Conservation (phyloP, 2,329 filamentous ascomycete genomes). For the Aspergillus sp. region DNA sequence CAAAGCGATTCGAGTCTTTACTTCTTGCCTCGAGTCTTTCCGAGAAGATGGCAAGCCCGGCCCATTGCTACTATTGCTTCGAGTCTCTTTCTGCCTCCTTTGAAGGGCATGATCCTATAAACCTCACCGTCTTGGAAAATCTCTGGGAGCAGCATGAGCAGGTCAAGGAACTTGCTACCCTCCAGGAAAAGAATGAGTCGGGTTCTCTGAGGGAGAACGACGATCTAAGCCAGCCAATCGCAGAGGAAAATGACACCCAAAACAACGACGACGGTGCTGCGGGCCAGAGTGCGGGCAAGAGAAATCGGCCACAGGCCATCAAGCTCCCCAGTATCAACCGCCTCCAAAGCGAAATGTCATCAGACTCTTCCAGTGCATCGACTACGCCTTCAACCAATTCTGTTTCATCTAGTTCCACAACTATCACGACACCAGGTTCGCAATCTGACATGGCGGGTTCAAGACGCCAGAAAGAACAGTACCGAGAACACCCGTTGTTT, state of each 20-base stretch:
- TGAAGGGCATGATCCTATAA: constrained; percentile 62
- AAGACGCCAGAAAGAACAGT: constrained; percentile 28
- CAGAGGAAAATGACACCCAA: constrained; percentile 25
- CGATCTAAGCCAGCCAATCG: constrained; percentile 6
- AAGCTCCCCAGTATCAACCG: constrained; percentile 29
- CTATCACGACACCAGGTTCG: constrained; percentile 41
- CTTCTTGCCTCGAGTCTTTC: not conserved
- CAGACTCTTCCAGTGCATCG: constrained; percentile 35
- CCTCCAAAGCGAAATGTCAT: constrained; percentile 29
- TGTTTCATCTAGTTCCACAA: constrained; percentile 34
- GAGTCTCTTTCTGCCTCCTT: constrained; percentile 76
- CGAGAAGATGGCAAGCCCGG: constrained; percentile 68
- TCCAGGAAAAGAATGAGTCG: constrained; percentile 18
- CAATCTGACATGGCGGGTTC: constrained; percentile 6
- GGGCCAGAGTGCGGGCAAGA: constrained; percentile 7
- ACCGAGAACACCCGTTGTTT: constrained; percentile 68
- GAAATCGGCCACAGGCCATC: constrained; percentile 15
- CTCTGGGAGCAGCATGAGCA: constrained; percentile 57
- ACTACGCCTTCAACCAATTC: constrained; percentile 42
- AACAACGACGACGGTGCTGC: constrained; percentile 16
- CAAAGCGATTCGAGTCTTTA: not conserved
- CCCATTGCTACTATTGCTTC: constrained; percentile 92
- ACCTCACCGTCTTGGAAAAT: constrained; percentile 64
- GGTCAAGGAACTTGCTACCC: constrained; percentile 32
- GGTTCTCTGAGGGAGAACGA: constrained; percentile 10